Percentiles rank a stretch among this genome's conserved stretches.
Evolutionary conservation across 176 grass and related monocot genomes (phyloP).

Genomic region (Eragrostis nindensis): DNA sequence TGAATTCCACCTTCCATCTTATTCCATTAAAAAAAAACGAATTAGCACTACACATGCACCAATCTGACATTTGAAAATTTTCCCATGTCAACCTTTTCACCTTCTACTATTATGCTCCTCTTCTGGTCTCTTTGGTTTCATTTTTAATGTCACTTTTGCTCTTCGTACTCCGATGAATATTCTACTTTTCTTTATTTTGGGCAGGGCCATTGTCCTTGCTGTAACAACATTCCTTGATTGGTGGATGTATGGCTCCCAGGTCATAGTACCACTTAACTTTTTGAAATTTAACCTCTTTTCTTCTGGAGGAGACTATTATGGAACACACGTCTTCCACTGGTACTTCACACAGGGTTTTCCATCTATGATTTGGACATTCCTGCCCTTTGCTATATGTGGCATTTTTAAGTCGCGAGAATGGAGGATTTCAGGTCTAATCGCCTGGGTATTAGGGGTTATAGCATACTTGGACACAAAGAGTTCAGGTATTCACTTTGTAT

Average conservation of each 20-base stretch:
- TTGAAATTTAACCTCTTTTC: constrained; percentile 96
- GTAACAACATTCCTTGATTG: constrained; percentile 70
- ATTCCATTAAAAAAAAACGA: no score
- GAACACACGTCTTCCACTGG: constrained; percentile 90
- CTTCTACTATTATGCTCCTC: neutral
- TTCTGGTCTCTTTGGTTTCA: neutral
- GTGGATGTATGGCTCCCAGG: constrained; percentile 74
- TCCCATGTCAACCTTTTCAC: neutral
- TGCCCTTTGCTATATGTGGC: constrained; percentile 66
- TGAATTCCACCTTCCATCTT: constrained; percentile 19
- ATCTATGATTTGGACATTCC: constrained; percentile 85
- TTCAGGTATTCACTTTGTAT: constrained; percentile 66
- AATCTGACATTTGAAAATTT: constrained; percentile 1
- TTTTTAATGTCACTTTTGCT: neutral
- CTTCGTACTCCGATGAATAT: neutral
- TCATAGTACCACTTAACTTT: constrained; percentile 90
- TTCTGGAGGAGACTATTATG: constrained; percentile 91
- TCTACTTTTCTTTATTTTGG: constrained; percentile 15
- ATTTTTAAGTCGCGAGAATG: constrained; percentile 73
- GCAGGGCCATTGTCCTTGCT: constrained; percentile 73
- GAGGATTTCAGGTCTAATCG: constrained; percentile 75
- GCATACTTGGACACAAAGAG: constrained; percentile 95
- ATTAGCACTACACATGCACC: neutral
- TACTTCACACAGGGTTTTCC: constrained; percentile 96
- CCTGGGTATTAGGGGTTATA: constrained; percentile 92